Percentiles rank a stretch among this genome's conserved stretches.
These are phyloP conservation scores for Pythium plurisporium DNA, from an alignment of 352 stramenopile species.

Conservation along the genomic window DNA sequence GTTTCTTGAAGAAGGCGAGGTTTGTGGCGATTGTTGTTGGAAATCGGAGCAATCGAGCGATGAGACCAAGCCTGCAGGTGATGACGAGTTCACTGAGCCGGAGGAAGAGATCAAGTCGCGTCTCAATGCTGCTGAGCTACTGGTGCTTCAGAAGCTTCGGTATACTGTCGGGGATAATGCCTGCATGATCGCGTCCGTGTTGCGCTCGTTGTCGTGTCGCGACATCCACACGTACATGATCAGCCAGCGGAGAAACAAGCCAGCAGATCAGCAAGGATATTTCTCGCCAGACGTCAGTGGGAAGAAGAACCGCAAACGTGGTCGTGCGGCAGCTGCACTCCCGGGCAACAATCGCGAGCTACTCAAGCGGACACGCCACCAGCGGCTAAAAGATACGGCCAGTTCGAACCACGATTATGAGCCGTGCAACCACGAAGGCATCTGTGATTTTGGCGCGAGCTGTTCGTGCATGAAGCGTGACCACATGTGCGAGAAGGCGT, in stretches of 20 bases:
- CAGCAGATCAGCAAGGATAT: constrained; percentile 16
- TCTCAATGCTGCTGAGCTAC: constrained; percentile 37
- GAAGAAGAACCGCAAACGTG: constrained; percentile 44
- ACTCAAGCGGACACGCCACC: constrained; percentile 59
- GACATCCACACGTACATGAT: constrained; percentile 51
- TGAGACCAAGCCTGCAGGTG: not conserved
- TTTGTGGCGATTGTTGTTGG: constrained; percentile 30
- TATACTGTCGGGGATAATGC: constrained; percentile 56
- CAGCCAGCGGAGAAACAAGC: constrained; percentile 31
- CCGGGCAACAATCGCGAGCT: constrained; percentile 49
- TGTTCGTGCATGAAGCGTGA: constrained; percentile 78
- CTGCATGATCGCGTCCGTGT: constrained; percentile 57
- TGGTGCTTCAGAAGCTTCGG: constrained; percentile 53
- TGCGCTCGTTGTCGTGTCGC: constrained; percentile 52
- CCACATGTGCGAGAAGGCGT: constrained; percentile 80
- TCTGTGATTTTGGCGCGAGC: constrained; percentile 37
- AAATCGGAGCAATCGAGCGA: no score
- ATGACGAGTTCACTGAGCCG: constrained; percentile 20
- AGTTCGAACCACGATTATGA: constrained; percentile 69
- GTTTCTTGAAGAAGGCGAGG: constrained; percentile 26
- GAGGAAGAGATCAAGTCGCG: constrained; percentile 20
- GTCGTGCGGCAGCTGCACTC: constrained; percentile 21
- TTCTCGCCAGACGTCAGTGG: constrained; percentile 39
- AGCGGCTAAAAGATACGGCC: constrained; percentile 54
- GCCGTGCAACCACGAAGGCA: constrained; percentile 72